Conservation (phyloP, 2,329 filamentous ascomycete species). For the Colletotrichum scovillei region DNA sequence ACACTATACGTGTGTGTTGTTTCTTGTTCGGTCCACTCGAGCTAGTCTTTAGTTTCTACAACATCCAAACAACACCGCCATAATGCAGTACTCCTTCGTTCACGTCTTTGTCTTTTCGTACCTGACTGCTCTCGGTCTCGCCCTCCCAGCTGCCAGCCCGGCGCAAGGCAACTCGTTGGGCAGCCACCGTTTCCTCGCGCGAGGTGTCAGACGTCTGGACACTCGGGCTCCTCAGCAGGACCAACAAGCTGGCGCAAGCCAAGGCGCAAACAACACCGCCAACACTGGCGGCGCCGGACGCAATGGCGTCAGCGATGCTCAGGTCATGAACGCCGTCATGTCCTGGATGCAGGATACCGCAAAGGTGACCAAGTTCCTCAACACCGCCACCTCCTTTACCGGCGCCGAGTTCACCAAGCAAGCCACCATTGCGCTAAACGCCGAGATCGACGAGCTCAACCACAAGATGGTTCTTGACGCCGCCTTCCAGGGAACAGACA, state of each 20-base stretch:
- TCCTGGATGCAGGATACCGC: conserved; percentile 38
- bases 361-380: conserved; percentile 38
- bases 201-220: conserved; percentile 1
- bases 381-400: conserved; percentile 37
- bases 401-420: conserved; percentile 38
- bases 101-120: conserved; percentile 17
- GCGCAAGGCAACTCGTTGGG: conserved; percentile 3
- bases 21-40: background rate
- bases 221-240: background rate
- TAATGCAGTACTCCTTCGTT: conserved; percentile 27
- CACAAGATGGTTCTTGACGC: conserved; percentile 39
- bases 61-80: conserved; percentile 13
- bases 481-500: conserved; percentile 27
- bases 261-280: conserved; percentile 20
- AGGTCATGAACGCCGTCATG: conserved; percentile 38
- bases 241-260: conserved; percentile 7
- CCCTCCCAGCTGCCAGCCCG: conserved; percentile 28
- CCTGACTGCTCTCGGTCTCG: conserved; percentile 8
- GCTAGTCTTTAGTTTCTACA: conserved; percentile 13
- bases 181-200: background rate
- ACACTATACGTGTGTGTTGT: background rate
- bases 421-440: conserved; percentile 39
- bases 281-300: background rate
- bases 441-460: conserved; percentile 39
- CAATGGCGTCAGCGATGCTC: conserved; percentile 34